Base-by-base conservation (phyloP, 2,329 filamentous ascomycete genomes). In the Penicillium sp. region DNA sequence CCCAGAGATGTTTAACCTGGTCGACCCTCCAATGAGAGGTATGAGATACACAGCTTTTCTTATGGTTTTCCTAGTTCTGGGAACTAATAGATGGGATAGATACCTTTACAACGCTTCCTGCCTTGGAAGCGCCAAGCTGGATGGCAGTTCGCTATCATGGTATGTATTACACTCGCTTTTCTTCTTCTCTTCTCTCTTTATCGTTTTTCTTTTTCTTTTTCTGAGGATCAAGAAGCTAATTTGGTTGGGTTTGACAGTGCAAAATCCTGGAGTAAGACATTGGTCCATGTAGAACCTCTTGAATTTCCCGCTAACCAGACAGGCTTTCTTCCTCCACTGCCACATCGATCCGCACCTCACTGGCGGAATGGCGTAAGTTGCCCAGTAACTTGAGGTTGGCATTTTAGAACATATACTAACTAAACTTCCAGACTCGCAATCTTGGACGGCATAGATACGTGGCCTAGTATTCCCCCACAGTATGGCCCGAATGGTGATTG, bases 281-380 rank as follows among this genome's bases (percentile, higher is more conserved):
- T 8, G 7, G 23, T 50, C 5, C 19, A 23, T 21, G 13, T 39
- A n/a, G 5, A 34, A 34, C 5, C 8, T 39, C 36, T 21, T 2
- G 8, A 4, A 31, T 3, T 31, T 10, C 19, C 38, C 5, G 16
- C 43, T 54, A 48, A 54, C 44, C 8, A 41, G 27, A 15, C 15
- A 54, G 51, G 44, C 46, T 4, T 55, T 55, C 39, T 50, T 55
- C 31, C 31, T 55, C n/a, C 46, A 50, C 13, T 55, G 53, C n/a
- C 53, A 55, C 10, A 50, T 50, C 33, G 46, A 55, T 8, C 53
- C 46, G 6, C 53, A 55, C n/a, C 39, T 55, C 16, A 55, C 46
- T 13, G 53, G 53, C 15, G 46, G 53, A 15, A 55, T 55, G 53
- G 46, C 40, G 53, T 55, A 51, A 45, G 53, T 55, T 16, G 9